phyloP scores from a whole-genome alignment of 2,329 filamentous ascomycete genomes.

The Sarocladium brachiariae region DNA sequence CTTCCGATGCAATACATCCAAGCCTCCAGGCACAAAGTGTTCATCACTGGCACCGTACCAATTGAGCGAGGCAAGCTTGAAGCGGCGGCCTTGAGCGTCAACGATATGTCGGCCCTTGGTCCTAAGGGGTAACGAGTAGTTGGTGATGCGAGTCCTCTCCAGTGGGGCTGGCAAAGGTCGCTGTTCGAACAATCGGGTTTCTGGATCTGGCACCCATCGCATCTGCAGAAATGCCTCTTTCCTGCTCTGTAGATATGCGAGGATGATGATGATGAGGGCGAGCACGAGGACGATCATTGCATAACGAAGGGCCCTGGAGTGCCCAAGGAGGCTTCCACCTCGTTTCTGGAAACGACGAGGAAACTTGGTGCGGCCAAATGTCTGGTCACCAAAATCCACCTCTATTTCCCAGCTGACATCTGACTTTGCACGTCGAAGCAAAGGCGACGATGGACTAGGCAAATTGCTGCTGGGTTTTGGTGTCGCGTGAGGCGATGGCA shows the following conservation, averaged over 20 bases:
- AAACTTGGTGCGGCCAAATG: background rate
- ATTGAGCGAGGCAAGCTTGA: constrained; percentile 59
- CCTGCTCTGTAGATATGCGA: constrained; percentile 37
- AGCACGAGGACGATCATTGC: constrained; percentile 31
- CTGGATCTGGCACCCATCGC: constrained; percentile 44
- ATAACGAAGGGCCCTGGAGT: constrained; percentile 9
- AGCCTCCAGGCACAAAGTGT: constrained; percentile 55
- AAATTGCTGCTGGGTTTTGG: background rate
- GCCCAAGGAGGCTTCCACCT: constrained; percentile 1
- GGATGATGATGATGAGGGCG: constrained; percentile 17
- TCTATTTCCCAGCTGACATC: background rate
- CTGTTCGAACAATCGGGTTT: constrained; percentile 39
- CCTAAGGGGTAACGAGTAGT: constrained; percentile 50
- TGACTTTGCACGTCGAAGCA: background rate
- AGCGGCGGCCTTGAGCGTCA: constrained; percentile 47
- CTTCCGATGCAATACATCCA: constrained; percentile 56
- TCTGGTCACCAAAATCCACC: background rate
- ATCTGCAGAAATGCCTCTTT: constrained; percentile 35
- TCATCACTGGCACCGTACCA: constrained; percentile 68
- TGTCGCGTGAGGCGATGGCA: background rate
- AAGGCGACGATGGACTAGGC: background rate
- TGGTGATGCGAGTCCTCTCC: constrained; percentile 33
- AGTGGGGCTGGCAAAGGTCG: constrained; percentile 39
- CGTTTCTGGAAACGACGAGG: background rate
- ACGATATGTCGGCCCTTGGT: constrained; percentile 55